Conservation (phyloP, 2,329 filamentous ascomycete genomes). For the Aspergillus brasiliensis region DNA sequence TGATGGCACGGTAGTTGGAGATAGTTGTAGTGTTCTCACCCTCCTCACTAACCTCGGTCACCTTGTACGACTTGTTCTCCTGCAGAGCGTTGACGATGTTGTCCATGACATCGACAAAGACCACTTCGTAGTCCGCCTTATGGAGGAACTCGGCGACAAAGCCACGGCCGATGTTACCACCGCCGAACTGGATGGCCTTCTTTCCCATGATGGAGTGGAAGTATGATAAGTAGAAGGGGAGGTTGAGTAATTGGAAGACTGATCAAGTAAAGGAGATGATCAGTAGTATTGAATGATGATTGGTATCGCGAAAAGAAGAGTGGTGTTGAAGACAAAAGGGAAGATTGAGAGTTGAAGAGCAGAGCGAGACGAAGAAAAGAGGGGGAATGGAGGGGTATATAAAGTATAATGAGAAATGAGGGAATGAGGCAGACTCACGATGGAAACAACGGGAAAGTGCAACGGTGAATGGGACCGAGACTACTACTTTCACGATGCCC, state of each 20-base stretch:
- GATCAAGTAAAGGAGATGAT: not conserved
- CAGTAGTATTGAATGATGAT: not conserved
- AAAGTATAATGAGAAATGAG: constrained; percentile 12
- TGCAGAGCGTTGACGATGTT: constrained; percentile 79
- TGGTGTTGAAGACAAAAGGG: not conserved
- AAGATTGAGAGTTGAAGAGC: constrained; percentile 3
- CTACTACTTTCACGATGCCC: not conserved
- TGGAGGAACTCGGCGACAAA: constrained; percentile 91
- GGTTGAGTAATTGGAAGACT: not conserved
- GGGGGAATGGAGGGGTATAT: constrained; percentile 20
- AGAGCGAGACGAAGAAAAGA: constrained; percentile 5
- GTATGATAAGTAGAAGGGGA: constrained; percentile 7
- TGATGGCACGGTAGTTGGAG: constrained; percentile 95
- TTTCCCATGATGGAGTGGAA: constrained; percentile 46
- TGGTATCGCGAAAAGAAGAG: not conserved
- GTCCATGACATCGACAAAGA: constrained; percentile 95
- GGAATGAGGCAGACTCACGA: constrained; percentile 4
- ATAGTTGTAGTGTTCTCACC: constrained; percentile 81
- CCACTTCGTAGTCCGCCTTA: constrained; percentile 90
- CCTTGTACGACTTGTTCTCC: constrained; percentile 74
- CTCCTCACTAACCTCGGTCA: constrained; percentile 87
- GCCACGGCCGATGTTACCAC: constrained; percentile 83
- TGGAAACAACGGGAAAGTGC: constrained; percentile 4
- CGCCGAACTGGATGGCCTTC: constrained; percentile 82
- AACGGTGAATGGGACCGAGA: not conserved